Evolutionary conservation across 1,139 yeast genomes (phyloP).

Genomic region (Suhomyces taliae): DNA sequence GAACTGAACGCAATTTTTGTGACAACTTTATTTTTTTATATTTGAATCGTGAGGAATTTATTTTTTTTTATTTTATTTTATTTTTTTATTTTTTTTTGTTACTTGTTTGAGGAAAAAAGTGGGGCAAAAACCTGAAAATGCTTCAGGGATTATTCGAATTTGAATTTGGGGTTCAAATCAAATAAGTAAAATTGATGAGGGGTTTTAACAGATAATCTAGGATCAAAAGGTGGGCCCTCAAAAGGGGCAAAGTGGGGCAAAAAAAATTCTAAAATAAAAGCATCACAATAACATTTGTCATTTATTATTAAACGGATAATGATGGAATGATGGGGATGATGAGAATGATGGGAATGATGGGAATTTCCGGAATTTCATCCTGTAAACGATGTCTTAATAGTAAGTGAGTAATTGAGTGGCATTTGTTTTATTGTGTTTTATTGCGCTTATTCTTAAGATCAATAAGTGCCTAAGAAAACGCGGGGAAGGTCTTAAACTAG

Average conservation of each 20-base stretch:
- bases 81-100: background rate
- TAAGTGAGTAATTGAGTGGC: background rate
- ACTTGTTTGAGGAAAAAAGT: slow-evolving; percentile 1
- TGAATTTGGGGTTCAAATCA: background rate
- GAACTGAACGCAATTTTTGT: background rate
- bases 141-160: background rate
- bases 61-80: slow-evolving; percentile 1
- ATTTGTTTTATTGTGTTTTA: background rate
- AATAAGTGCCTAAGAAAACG: slow-evolving; percentile 3
- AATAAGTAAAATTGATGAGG: no score
- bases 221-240: no score
- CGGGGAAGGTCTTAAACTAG: slow-evolving; percentile 2
- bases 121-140: slow-evolving; percentile 1
- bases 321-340: no score
- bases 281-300: no score
- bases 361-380: no score
- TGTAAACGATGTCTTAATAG: background rate
- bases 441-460: slow-evolving; percentile 5
- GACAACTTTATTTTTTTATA: slow-evolving; percentile 6
- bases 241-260: no score
- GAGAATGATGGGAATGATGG: no score
- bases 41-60: background rate
- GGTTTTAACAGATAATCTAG: no score
- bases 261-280: no score
- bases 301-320: no score